phyloP scores from a whole-genome alignment of 2,329 filamentous ascomycete genomes.

The Ascomycota sp. region DNA sequence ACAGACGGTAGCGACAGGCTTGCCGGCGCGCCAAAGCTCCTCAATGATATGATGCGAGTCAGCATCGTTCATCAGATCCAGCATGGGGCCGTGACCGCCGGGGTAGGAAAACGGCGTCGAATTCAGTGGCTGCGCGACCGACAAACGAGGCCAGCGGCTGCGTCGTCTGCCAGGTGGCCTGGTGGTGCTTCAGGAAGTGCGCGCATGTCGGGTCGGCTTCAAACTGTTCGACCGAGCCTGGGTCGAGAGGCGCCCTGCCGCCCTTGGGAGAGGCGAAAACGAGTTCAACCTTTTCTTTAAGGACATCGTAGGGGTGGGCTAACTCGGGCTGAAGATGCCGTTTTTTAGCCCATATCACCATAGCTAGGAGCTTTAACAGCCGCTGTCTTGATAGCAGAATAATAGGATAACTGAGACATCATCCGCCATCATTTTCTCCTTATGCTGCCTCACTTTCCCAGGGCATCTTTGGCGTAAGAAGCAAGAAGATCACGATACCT shows the following conservation, averaged over 20 bases:
- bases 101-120: slow-evolving; percentile 39
- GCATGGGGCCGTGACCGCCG: slow-evolving; percentile 44
- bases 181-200: slow-evolving; percentile 35
- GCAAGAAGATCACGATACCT: neutral
- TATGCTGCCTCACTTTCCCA: too few species aligned
- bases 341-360: neutral
- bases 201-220: slow-evolving; percentile 28
- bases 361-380: neutral
- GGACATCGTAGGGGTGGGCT: slow-evolving; percentile 41
- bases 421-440: too few species aligned
- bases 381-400: too few species aligned
- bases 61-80: slow-evolving; percentile 37
- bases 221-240: slow-evolving; percentile 31
- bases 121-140: slow-evolving; percentile 32
- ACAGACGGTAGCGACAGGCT: slow-evolving; percentile 47
- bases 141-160: slow-evolving; percentile 32
- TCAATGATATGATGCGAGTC: slow-evolving; percentile 37
- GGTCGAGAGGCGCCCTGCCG: slow-evolving; percentile 41
- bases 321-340: slow-evolving; percentile 30
- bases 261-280: slow-evolving; percentile 41
- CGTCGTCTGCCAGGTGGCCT: slow-evolving; percentile 43
- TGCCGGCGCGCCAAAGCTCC: slow-evolving; percentile 40
- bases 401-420: too few species aligned
- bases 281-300: slow-evolving; percentile 31
- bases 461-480: neutral